Evolutionary conservation across 176 grass and related monocot species (phyloP), one percentile per base, ranked within the genome.

Genomic region (Canna indica): DNA sequence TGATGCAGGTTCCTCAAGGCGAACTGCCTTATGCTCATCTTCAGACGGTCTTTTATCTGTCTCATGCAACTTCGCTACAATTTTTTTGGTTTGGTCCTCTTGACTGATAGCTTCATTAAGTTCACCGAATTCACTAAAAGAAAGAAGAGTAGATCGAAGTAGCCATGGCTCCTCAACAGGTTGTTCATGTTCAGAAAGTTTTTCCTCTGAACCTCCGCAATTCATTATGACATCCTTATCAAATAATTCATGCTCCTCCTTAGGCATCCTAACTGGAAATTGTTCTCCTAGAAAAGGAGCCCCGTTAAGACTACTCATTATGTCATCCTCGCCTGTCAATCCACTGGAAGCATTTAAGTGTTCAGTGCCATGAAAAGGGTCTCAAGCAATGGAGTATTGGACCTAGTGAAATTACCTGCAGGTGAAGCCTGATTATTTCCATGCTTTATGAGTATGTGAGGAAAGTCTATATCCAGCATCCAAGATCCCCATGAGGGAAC

Each of bases 281-380:
- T 80, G 47, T 61, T 90, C 78, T 44, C 36, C 64, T 73, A 64
- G 68, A 67, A 84, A 82, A 47, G 83, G 73, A 72, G 69, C 74
- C 56, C 81, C 88, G 54, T 96, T 96, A 60, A 79, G 70, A 76
- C 57, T 77, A 81, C 76, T 78, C 71, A 85, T 54, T 72, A 89
- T 85, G 70, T 83, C 78, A 77, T 85, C 58, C 42, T 85, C 86
- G 79, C 93, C 93, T 96, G 88, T 71, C 81, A 96, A 85, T 90
- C 75, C 78, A 90, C 89, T 86, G 85, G 84, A 87, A 84, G 88
- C 69, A 91, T 89, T 86, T 91, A 89, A 91, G 84, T 87, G 84
- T 89, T 89, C 88, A 91, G 91, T 70, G 81, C 80, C 46, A 72
- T 50, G 65, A 82, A 86, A 80, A 63, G 54, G 54, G 29, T 20